A percentile compares a stretch with the other conserved stretches of the same genome.
Evolutionary conservation across 2,329 filamentous ascomycete genomes (phyloP).

Genomic region (Lachnellula hyalina): DNA sequence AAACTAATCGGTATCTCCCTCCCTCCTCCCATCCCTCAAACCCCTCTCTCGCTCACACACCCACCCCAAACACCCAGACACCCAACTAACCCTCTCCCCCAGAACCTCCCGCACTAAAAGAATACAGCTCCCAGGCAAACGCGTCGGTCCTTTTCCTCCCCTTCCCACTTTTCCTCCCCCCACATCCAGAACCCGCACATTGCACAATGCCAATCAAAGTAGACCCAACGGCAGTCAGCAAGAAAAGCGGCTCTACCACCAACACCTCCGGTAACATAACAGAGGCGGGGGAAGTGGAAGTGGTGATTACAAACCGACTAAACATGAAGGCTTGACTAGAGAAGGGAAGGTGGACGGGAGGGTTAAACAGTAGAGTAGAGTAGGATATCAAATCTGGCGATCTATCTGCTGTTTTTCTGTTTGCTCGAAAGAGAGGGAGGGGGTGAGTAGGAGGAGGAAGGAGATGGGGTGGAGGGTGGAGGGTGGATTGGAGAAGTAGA

Average conservation of each 20-base stretch:
- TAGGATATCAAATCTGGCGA: too few species aligned
- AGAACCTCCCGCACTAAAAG: conserved; percentile 39
- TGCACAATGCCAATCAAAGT: too few species aligned
- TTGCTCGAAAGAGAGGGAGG: too few species aligned
- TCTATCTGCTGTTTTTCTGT: too few species aligned
- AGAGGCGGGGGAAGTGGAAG: too few species aligned
- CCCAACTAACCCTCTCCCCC: neutral
- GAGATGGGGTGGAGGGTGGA: too few species aligned
- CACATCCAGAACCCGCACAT: conserved; percentile 31
- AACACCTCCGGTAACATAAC: too few species aligned
- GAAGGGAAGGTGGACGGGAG: neutral
- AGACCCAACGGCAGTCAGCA: conserved; percentile 35
- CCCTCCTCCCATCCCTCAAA: neutral
- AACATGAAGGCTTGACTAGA: neutral
- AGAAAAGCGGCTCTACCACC: too few species aligned
- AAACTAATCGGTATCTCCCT: neutral
- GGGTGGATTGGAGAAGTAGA: too few species aligned
- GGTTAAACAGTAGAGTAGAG: neutral
- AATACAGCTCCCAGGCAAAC: conserved; percentile 38
- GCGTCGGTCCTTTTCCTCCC: conserved; percentile 24
- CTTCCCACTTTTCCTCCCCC: neutral
- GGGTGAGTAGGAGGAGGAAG: too few species aligned
- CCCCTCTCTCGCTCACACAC: neutral
- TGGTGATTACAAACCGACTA: neutral
- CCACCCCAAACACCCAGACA: neutral